phyloP scores from a whole-genome alignment of 345 rosid genomes.

The Euphorbia tirucalli region DNA sequence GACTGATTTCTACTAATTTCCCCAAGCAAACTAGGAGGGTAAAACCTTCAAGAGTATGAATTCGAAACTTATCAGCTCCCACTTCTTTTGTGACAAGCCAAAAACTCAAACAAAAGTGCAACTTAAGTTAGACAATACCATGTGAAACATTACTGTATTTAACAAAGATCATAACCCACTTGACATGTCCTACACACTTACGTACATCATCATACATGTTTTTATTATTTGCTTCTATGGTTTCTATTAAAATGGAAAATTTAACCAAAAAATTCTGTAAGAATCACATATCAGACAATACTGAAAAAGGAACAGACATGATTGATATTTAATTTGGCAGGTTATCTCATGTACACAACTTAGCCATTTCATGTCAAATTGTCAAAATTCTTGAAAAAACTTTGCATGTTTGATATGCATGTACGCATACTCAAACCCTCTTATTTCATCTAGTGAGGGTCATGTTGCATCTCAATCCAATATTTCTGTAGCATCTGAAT shows the following conservation, averaged over 20 bases:
- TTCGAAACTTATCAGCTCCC: background rate
- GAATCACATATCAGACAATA: too few relatives aligned
- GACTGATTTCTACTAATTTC: background rate
- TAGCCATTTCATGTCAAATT: background rate
- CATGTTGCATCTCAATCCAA: background rate
- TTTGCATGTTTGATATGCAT: background rate
- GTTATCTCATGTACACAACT: background rate
- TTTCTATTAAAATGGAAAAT: too few relatives aligned
- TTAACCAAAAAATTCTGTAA: too few relatives aligned
- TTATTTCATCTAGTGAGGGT: background rate
- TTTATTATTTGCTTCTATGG: background rate
- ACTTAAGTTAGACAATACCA: background rate
- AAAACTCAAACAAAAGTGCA: background rate
- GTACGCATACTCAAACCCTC: background rate
- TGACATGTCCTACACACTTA: background rate
- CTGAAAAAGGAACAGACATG: too few relatives aligned
- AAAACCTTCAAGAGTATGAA: background rate
- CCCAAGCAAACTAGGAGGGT: background rate
- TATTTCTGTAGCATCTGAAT: background rate
- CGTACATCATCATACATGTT: background rate
- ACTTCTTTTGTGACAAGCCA: background rate
- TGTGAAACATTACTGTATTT: background rate
- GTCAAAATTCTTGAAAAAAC: too few relatives aligned
- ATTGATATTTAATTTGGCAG: too few relatives aligned
- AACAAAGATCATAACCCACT: background rate